Evolutionary conservation across 306 rosid species (phyloP), one percentile per base, ranked within the genome.

Genomic region (Calophaca sinica): DNA sequence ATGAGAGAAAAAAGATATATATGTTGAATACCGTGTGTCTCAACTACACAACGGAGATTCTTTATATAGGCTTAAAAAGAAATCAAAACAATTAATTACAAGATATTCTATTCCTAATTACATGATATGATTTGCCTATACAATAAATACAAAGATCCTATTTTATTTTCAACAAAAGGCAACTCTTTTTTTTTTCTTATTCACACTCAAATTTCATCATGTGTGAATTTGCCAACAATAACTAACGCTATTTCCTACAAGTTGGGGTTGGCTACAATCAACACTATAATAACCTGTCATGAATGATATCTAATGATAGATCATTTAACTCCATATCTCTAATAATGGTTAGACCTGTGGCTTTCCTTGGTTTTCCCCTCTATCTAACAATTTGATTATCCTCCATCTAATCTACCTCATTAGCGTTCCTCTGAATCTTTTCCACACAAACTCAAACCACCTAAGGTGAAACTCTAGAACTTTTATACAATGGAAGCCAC

Each of bases 131-230:
- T n/a, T n/a, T n/a, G n/a, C n/a, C n/a, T n/a, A n/a, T n/a, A n/a
- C n/a, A n/a, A n/a, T n/a, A n/a, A n/a, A n/a, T n/a, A n/a, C n/a
- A n/a, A n/a, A n/a, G n/a, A n/a, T n/a, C n/a, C n/a, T n/a, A n/a
- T n/a, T n/a, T n/a, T n/a, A n/a, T n/a, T n/a, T n/a, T n/a, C n/a
- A n/a, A n/a, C n/a, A n/a, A 10, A 9, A 9, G 9, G 9, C 51
- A 20, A 20, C 26, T 20, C 26, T 20, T 20, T 20, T 20, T 0
- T 20, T 20, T 20, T 20, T 45, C 51, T 5, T 6, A 5, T 73
- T 39, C 50, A 63, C 26, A 28, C 50, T 73, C 59, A 57, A 66
- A 61, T 70, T 71, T 64, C 8, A 70, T 13, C 63, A 45, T 41
- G 15, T 14, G 13, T 46, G 29, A 58, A 35, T 15, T 35, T 35